Percentiles rank a stretch among this genome's conserved stretches.
Conservation (phyloP, 2,329 filamentous ascomycete species). For the Penicillium sp. region DNA sequence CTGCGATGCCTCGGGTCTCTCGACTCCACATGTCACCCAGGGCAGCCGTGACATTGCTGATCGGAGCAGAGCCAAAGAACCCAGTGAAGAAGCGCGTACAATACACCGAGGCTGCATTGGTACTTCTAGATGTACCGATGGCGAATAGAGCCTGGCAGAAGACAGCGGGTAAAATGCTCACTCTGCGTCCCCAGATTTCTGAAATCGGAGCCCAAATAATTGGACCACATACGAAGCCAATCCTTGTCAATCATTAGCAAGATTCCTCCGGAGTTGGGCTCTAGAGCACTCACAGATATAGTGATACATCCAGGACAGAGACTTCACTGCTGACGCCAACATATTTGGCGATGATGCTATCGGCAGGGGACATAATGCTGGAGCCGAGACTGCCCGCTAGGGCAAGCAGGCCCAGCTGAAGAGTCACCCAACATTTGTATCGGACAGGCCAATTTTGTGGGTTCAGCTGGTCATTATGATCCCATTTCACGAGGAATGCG, state of each 20-base stretch:
- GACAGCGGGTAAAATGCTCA: conserved; percentile 45
- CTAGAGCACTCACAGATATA: conserved; percentile 34
- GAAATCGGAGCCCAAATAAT: conserved; percentile 42
- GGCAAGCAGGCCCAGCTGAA: conserved; percentile 49
- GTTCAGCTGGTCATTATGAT: conserved; percentile 29
- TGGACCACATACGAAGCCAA: conserved; percentile 32
- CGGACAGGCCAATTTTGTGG: conserved; percentile 45
- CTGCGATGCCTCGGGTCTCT: conserved; percentile 37
- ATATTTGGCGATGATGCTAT: conserved; percentile 41
- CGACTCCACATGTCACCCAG: conserved; percentile 44
- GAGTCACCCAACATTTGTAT: conserved; percentile 48
- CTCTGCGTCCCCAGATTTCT: conserved; percentile 46
- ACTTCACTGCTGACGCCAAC: conserved; percentile 43
- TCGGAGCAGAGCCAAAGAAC: conserved; percentile 43
- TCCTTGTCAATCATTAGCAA: conserved; percentile 2
- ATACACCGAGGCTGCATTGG: conserved; percentile 36
- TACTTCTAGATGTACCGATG: conserved; percentile 43
- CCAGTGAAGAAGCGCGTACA: conserved; percentile 45
- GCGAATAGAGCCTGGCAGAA: conserved; percentile 44
- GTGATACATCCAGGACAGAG: conserved; percentile 44
- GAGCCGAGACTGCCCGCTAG: conserved; percentile 49
- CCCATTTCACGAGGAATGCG: conserved; percentile 13
- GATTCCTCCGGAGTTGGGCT: neutral
- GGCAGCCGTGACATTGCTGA: conserved; percentile 43
- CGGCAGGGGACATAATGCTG: conserved; percentile 50